Conservation (phyloP, 805 yeast species). For the Schizosaccharomyces osmophilus region DNA sequence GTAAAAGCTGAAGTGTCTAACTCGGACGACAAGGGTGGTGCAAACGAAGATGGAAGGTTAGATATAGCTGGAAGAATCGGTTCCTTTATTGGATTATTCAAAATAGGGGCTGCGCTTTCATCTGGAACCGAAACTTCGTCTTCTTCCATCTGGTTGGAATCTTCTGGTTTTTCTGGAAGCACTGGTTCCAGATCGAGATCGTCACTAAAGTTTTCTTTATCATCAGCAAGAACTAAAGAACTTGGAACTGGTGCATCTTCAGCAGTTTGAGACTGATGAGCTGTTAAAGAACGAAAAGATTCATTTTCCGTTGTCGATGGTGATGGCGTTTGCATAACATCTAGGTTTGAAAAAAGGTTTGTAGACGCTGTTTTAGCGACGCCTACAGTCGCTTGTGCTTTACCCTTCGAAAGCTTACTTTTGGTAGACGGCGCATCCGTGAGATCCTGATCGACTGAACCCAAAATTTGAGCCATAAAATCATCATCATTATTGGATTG, state of each 20-base stretch:
- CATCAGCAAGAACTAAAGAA: neutral
- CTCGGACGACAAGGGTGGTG: neutral
- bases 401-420: neutral
- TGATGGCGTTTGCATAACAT: no score
- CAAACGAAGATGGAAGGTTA: no score
- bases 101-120: neutral
- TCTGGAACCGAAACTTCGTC: neutral
- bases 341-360: no score
- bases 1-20: neutral
- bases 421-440: neutral
- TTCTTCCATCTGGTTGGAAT: neutral
- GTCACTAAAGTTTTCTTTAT: neutral
- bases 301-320: neutral
- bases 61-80: no score
- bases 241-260: neutral
- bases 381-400: neutral
- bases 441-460: conserved; percentile 21
- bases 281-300: neutral
- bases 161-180: neutral
- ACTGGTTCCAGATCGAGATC: neutral
- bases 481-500: conserved; percentile 18
- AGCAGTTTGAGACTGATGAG: neutral
- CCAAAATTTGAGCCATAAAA: conserved; percentile 45
- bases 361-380: neutral
- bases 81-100: no score